Conservation (phyloP, 352 stramenopile species). For the Pythium inflatum region DNA sequence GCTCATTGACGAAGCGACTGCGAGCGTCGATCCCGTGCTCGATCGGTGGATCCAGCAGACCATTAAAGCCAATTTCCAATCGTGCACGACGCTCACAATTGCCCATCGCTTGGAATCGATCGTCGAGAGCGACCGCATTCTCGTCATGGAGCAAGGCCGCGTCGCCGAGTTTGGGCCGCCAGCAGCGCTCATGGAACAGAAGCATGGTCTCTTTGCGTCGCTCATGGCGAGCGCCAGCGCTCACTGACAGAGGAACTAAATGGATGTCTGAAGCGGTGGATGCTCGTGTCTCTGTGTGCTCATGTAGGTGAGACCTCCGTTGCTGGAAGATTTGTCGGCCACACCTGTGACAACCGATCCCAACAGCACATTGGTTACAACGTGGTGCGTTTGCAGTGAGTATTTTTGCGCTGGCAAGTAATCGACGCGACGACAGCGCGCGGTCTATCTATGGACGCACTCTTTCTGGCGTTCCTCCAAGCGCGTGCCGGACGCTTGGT, state of each 20-base stretch:
- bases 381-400: too few relatives aligned
- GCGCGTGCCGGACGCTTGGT: too few relatives aligned
- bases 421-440: too few relatives aligned
- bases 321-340: too few relatives aligned
- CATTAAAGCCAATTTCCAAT: constrained; percentile 87
- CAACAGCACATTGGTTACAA: background rate
- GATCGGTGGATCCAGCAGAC: constrained; percentile 68
- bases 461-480: too few relatives aligned
- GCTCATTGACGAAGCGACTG: constrained; percentile 96
- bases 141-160: constrained; percentile 89
- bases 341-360: too few relatives aligned
- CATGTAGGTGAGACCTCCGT: too few relatives aligned
- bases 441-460: background rate
- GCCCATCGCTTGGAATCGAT: constrained; percentile 94
- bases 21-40: constrained; percentile 68
- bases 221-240: constrained; percentile 17
- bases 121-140: constrained; percentile 89
- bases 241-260: constrained; percentile 32
- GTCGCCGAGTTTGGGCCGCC: constrained; percentile 93
- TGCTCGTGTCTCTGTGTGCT: too few relatives aligned
- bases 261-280: background rate
- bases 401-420: background rate
- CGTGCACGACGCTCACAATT: constrained; percentile 93
- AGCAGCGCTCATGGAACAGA: constrained; percentile 62
- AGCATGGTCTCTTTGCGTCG: constrained; percentile 75